Conservation (phyloP, 2,329 filamentous ascomycete genomes). For the Tolypocladium endophyticum region DNA sequence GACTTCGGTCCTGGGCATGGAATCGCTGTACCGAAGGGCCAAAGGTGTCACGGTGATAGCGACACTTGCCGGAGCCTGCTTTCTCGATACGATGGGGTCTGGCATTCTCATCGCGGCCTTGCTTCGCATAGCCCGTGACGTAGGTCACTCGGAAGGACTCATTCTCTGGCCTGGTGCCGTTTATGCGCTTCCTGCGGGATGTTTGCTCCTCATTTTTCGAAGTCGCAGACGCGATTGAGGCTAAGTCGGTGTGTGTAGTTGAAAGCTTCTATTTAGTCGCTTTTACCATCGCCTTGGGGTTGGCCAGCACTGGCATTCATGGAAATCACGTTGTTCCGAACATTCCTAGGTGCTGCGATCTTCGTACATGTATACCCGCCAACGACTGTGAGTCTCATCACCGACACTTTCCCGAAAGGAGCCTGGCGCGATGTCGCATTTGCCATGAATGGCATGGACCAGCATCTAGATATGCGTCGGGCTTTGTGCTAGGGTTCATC, state of each 20-base stretch:
- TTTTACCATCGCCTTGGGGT: slow-evolving; percentile 22
- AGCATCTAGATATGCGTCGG: slow-evolving; percentile 34
- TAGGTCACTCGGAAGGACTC: slow-evolving; percentile 16
- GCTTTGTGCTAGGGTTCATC: slow-evolving; percentile 38
- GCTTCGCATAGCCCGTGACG: slow-evolving; percentile 24
- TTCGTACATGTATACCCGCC: slow-evolving; percentile 29
- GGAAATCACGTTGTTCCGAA: slow-evolving; percentile 27
- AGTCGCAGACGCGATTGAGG: slow-evolving; percentile 24
- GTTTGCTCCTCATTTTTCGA: slow-evolving; percentile 23
- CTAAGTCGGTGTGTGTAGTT: slow-evolving; percentile 20
- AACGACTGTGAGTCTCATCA: slow-evolving; percentile 24
- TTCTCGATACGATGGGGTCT: slow-evolving; percentile 25
- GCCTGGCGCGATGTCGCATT: slow-evolving; percentile 29
- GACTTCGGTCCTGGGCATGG: neutral
- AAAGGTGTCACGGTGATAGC: slow-evolving; percentile 16
- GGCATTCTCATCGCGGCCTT: slow-evolving; percentile 25
- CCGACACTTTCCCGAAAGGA: slow-evolving; percentile 24
- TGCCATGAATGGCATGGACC: slow-evolving; percentile 32
- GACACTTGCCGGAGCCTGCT: slow-evolving; percentile 21
- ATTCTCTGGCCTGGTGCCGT: slow-evolving; percentile 22
- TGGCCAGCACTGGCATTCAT: slow-evolving; percentile 21
- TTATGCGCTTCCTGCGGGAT: slow-evolving; percentile 16
- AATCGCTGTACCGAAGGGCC: neutral
- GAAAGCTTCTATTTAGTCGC: slow-evolving; percentile 20
- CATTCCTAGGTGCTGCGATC: slow-evolving; percentile 21